Evolutionary conservation across 805 yeast genomes (phyloP).

Genomic region (Kazachstania psychrophila): DNA sequence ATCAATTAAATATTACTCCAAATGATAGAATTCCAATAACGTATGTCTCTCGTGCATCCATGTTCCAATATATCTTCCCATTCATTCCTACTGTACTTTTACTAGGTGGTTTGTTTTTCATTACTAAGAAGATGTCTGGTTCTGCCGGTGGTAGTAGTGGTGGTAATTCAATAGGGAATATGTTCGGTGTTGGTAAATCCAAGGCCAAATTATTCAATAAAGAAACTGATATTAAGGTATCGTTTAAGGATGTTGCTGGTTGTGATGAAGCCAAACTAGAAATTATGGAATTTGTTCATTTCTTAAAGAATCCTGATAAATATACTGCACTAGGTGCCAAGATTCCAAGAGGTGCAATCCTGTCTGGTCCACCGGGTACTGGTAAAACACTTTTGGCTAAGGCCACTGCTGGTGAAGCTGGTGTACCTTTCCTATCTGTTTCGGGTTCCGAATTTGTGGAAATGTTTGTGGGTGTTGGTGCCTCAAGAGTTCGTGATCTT

Average conservation of each 20-base stretch:
- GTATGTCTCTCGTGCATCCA: constrained; percentile 59
- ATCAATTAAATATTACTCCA: constrained; percentile 54
- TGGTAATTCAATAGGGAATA: constrained; percentile 32
- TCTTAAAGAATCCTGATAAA: constrained; percentile 73
- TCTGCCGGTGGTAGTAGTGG: constrained; percentile 43
- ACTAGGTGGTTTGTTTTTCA: constrained; percentile 58
- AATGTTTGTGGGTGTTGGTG: constrained; percentile 96
- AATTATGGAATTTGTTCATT: constrained; percentile 89
- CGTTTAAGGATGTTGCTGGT: constrained; percentile 88
- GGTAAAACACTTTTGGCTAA: constrained; percentile 90
- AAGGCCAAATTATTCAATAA: constrained; percentile 76
- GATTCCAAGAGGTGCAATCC: constrained; percentile 89
- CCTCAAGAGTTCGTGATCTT: constrained; percentile 85
- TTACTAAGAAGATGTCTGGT: constrained; percentile 33
- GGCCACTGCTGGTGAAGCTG: constrained; percentile 96
- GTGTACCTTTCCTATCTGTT: constrained; percentile 84
- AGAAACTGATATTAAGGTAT: constrained; percentile 71
- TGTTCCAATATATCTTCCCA: constrained; percentile 55
- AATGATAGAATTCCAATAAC: constrained; percentile 69
- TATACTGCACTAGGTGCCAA: constrained; percentile 87
- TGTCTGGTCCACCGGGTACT: constrained; percentile 95
- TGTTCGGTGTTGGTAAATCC: constrained; percentile 70
- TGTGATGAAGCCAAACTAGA: constrained; percentile 91
- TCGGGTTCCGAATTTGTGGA: constrained; percentile 95
- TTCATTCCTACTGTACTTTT: constrained; percentile 73